phyloP scores from a whole-genome alignment of 108 stramenopile genomes.

The Chaetoceros muelleri region DNA sequence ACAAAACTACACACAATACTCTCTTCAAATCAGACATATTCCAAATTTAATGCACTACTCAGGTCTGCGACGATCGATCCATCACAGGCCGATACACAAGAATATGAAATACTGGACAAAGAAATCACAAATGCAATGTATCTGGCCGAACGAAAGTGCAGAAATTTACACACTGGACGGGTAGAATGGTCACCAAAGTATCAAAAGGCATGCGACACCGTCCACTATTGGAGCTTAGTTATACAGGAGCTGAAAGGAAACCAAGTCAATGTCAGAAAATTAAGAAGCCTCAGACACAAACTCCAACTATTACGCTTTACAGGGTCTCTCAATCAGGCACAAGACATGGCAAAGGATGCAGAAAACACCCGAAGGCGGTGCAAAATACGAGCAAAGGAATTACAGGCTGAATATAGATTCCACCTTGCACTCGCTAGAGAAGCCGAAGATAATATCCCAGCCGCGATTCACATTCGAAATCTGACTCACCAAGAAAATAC shows the following conservation, averaged over 20 bases:
- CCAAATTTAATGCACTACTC: not conserved
- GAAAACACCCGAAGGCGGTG: too few relatives aligned
- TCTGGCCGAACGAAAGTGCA: not conserved
- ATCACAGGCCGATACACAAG: not conserved
- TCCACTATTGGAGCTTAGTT: not conserved
- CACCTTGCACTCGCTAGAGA: too few relatives aligned
- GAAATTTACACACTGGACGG: not conserved
- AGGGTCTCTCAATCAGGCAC: not conserved
- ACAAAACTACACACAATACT: not conserved
- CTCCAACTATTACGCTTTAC: not conserved
- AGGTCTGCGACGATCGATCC: not conserved
- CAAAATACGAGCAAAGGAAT: too few relatives aligned
- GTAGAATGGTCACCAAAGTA: not conserved
- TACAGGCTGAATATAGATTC: too few relatives aligned
- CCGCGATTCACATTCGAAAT: not conserved
- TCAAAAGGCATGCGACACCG: not conserved
- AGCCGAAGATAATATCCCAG: too few relatives aligned
- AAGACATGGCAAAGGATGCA: not conserved
- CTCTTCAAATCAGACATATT: not conserved
- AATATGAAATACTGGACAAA: not conserved
- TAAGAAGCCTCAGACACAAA: not conserved
- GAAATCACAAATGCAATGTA: not conserved
- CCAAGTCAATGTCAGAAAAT: not conserved
- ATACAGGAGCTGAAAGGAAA: not conserved
- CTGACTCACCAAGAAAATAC: not conserved